Evolutionary conservation across 106 monocot species (phyloP), one percentile per base, ranked within the genome.

Genomic region (Allium sativum): DNA sequence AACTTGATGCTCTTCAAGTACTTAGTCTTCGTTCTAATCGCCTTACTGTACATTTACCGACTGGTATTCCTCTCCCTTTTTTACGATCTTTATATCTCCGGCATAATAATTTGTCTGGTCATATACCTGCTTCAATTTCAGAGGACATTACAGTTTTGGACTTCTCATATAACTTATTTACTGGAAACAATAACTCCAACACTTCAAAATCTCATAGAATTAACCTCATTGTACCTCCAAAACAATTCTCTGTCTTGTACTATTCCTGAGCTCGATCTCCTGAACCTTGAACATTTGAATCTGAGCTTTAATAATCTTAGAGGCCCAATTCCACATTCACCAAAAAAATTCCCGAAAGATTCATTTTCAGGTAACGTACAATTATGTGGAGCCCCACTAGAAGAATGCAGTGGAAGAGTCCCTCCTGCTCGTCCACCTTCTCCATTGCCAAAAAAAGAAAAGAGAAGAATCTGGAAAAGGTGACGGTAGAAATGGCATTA

Each of bases 221-320:
- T 85, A 15, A 80, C 61, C 13, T 40, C 54, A 50, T 68, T 85
- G 61, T 77, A 68, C 69, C 71, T 85, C 12, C 67, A 80, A 54
- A 81, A 81, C 16, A 85, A 85, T 18, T 77, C 65, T 44, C 74
- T 85, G 9, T 70, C 77, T 44, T 80, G 84, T 46, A 55, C 70
- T 10, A 74, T 85, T 14, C 84, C 84, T 14, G 64, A 85, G 17
- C 54, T 80, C 12, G 65, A 68, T 14, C 59, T 72, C 4, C 68
- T 64, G 9, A 72, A n/a, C 22, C 61, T 85, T 16, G 69, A 22
- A 43, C 71, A 65, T 48, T 59, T 85, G 65, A 80, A 85, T 68
- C 22, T 85, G 64, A 80, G 84, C 64, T 73, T 74, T 45, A 85
- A 85, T 67, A 67, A 80, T 64, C 80, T 85, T 11, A 85, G 65